These are phyloP conservation scores for Yarrowia sp. DNA, from an alignment of 805 yeast genomes.

Conservation along the genomic window DNA sequence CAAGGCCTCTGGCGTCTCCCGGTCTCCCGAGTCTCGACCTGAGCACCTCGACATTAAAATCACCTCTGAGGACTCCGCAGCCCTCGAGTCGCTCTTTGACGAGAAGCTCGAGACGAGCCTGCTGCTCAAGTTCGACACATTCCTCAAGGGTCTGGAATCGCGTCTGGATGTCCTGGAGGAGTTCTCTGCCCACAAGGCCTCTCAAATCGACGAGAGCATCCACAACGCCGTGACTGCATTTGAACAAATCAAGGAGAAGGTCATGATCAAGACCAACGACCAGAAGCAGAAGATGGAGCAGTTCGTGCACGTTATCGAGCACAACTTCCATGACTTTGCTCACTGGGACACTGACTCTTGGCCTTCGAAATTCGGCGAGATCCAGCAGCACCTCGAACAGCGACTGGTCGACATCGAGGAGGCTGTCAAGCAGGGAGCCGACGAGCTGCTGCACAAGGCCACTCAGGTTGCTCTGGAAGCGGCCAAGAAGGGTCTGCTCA, in stretches of 20 bases:
- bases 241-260: conserved; percentile 36
- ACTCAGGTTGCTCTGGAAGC: conserved; percentile 33
- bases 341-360: conserved; percentile 28
- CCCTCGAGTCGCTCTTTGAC: conserved; percentile 4
- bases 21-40: not conserved
- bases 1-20: conserved; percentile 4
- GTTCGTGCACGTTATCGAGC: conserved; percentile 37
- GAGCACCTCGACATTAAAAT: conserved; percentile 10
- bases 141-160: conserved; percentile 30
- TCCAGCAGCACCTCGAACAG: conserved; percentile 39
- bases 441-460: conserved; percentile 25
- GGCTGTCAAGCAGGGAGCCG: conserved; percentile 24
- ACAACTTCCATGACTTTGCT: conserved; percentile 32
- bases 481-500: conserved; percentile 50
- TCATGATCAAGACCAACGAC: conserved; percentile 33
- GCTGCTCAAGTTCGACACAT: conserved; percentile 19
- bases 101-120: not conserved
- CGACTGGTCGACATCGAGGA: conserved; percentile 39
- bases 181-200: conserved; percentile 36
- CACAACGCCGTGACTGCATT: conserved; percentile 35
- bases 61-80: not conserved
- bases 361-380: conserved; percentile 34
- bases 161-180: conserved; percentile 39
- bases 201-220: conserved; percentile 37
- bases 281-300: conserved; percentile 40